These are phyloP conservation scores for Neurospora sp. DNA, from an alignment of 495 filamentous ascomycete genomes.

Conservation along the genomic window DNA sequence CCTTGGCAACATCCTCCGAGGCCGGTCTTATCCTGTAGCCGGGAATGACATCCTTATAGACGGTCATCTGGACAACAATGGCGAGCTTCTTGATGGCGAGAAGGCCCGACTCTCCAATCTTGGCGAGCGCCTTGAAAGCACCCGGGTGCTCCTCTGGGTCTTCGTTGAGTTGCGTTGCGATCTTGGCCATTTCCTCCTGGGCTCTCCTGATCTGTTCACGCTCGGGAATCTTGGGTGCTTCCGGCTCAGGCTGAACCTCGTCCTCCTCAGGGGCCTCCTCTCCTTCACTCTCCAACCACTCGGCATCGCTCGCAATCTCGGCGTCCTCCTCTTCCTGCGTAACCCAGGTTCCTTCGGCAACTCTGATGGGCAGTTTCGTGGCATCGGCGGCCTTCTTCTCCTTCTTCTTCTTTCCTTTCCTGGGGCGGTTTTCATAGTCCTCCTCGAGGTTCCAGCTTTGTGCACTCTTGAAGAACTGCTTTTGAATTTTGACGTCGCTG, in stretches of 20 bases:
- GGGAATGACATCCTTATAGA: conserved; percentile 95
- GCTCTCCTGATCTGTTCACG: conserved; percentile 72
- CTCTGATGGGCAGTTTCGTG: conserved; percentile 70
- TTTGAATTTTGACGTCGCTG: conserved; percentile 27
- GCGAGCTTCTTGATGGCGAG: conserved; percentile 72
- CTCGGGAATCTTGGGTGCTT: conserved; percentile 53
- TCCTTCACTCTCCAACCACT: conserved; percentile 41
- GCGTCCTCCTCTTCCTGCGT: conserved; percentile 34
- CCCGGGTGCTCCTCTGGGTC: conserved; percentile 84
- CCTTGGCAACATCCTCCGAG: conserved; percentile 56
- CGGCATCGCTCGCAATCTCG: conserved; percentile 41
- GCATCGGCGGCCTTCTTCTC: conserved; percentile 40
- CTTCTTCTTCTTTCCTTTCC: conserved; percentile 63
- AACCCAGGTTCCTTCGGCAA: conserved; percentile 58
- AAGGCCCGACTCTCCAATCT: conserved; percentile 60
- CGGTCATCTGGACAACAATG: conserved; percentile 70
- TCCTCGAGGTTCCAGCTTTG: conserved; percentile 79
- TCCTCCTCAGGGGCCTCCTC: conserved; percentile 32
- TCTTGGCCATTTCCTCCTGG: conserved; percentile 83
- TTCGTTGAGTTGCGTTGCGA: conserved; percentile 75
- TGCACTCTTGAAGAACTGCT: conserved; percentile 36
- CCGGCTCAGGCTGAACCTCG: conserved; percentile 26
- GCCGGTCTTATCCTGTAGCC: conserved; percentile 87
- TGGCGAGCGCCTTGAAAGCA: conserved; percentile 63
- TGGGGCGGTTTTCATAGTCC: conserved; percentile 70